Evolutionary conservation across 495 filamentous ascomycete genomes (phyloP).

Genomic region (Aspergillus sparsus): DNA sequence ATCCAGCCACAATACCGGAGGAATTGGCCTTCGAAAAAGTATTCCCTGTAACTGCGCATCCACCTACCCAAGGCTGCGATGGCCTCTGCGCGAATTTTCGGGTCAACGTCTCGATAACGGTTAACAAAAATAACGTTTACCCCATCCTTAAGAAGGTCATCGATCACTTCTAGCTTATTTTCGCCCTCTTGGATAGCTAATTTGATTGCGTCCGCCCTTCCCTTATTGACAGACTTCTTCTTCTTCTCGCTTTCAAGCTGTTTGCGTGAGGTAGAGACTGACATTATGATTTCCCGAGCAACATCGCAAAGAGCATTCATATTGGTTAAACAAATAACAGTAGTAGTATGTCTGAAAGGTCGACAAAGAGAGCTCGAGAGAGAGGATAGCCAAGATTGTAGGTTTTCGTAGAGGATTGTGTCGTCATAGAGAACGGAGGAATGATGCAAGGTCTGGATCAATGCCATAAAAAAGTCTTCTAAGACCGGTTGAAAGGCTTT

Average conservation of each 20-base stretch:
- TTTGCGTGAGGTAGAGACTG: conserved; percentile 70
- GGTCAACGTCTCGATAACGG: conserved; percentile 91
- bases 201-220: conserved; percentile 66
- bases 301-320: conserved; percentile 67
- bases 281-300: conserved; percentile 62
- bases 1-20: conserved; percentile 95
- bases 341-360: conserved; percentile 91
- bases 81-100: conserved; percentile 81
- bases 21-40: conserved; percentile 85
- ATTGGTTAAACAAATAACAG: conserved; percentile 74
- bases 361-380: conserved; percentile 82
- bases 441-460: conserved; percentile 73
- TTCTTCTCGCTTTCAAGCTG: conserved; percentile 81
- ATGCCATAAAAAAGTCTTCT: conserved; percentile 71
- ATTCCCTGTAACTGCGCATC: conserved; percentile 78
- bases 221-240: conserved; percentile 75
- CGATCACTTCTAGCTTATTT: conserved; percentile 60
- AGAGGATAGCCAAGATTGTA: conserved; percentile 78
- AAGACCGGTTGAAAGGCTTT: conserved; percentile 73
- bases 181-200: conserved; percentile 66
- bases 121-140: conserved; percentile 92
- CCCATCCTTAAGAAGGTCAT: conserved; percentile 71
- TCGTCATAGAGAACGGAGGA: conserved; percentile 76
- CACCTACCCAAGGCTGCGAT: conserved; percentile 80
- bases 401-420: conserved; percentile 73